A percentile compares a stretch with the other conserved stretches of the same genome.
Evolutionary conservation across 2,329 filamentous ascomycete species (phyloP).

Genomic region (Penicillium sp.): DNA sequence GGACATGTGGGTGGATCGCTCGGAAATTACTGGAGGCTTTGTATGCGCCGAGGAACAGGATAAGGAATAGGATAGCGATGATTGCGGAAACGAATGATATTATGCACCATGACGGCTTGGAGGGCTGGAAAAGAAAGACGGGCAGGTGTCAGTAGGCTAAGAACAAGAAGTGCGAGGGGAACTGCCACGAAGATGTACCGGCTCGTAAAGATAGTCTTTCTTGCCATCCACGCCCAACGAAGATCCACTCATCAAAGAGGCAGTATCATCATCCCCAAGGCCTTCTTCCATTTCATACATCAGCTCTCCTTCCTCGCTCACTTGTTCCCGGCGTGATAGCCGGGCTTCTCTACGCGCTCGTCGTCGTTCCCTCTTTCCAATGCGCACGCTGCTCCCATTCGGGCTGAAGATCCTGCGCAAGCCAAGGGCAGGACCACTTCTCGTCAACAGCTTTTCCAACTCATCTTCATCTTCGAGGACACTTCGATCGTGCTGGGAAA

Average conservation of each 20-base stretch:
- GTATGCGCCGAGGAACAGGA: conserved; percentile 61
- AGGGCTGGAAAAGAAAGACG: conserved; percentile 24
- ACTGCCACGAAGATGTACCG: conserved; percentile 28
- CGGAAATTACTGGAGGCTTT: conserved; percentile 53
- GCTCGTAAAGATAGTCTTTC: conserved; percentile 37
- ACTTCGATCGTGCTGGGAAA: conserved; percentile 69
- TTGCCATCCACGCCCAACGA: conserved; percentile 57
- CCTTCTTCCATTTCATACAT: conserved; percentile 94
- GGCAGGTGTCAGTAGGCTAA: conserved; percentile 23
- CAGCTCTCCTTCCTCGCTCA: conserved; percentile 70
- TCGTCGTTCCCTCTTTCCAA: conserved; percentile 57
- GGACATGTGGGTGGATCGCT: conserved; percentile 28
- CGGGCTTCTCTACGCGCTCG: conserved; percentile 50
- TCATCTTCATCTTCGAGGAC: conserved; percentile 76
- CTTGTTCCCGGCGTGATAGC: conserved; percentile 56
- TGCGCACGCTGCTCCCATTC: conserved; percentile 54
- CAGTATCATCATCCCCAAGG: conserved; percentile 61
- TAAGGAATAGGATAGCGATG: conserved; percentile 58
- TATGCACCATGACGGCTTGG: conserved; percentile 35
- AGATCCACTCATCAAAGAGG: conserved; percentile 62
- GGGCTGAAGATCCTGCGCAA: conserved; percentile 47
- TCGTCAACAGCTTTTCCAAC: conserved; percentile 53
- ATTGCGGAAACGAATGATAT: conserved; percentile 48
- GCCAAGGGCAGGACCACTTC: conserved; percentile 42
- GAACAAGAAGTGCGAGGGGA: conserved; percentile 1